Conservation (phyloP, 2,329 filamentous ascomycete genomes). For the Colletotrichum theobromicola region DNA sequence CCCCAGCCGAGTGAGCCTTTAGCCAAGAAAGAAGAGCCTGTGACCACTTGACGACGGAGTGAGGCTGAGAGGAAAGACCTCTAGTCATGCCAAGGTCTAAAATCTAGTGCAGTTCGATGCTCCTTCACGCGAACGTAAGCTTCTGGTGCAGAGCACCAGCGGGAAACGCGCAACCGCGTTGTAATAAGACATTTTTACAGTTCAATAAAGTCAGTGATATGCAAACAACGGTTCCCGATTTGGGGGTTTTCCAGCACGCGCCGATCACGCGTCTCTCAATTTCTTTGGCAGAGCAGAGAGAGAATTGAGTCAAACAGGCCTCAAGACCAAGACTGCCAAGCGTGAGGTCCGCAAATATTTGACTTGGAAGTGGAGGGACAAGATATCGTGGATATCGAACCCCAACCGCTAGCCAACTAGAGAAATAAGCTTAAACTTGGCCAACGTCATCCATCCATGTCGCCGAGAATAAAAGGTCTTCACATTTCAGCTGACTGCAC, state of each 20-base stretch:
- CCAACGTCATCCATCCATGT: conserved; percentile 19
- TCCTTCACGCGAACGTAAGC: no score
- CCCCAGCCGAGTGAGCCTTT: not conserved
- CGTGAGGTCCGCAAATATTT: not conserved
- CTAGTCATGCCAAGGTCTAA: not conserved
- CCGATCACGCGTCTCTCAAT: not conserved
- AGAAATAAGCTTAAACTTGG: conserved; percentile 23
- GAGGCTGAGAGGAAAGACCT: not conserved
- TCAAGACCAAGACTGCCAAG: not conserved
- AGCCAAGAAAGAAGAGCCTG: not conserved
- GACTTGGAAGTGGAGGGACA: conserved; percentile 12
- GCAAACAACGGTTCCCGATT: not conserved
- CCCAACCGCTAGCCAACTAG: conserved; percentile 5
- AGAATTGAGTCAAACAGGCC: not conserved
- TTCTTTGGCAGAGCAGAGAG: not conserved
- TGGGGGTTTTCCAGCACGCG: not conserved
- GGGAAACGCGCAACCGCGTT: not conserved
- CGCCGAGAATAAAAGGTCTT: conserved; percentile 16
- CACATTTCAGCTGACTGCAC: not conserved
- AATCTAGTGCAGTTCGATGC: no score
- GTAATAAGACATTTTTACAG: not conserved
- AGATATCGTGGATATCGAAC: not conserved
- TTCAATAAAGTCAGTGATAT: not conserved
- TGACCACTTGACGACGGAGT: not conserved
- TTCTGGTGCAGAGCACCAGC: not conserved